Conservation (phyloP, 2,329 filamentous ascomycete genomes). For the Neonectria hederae region DNA sequence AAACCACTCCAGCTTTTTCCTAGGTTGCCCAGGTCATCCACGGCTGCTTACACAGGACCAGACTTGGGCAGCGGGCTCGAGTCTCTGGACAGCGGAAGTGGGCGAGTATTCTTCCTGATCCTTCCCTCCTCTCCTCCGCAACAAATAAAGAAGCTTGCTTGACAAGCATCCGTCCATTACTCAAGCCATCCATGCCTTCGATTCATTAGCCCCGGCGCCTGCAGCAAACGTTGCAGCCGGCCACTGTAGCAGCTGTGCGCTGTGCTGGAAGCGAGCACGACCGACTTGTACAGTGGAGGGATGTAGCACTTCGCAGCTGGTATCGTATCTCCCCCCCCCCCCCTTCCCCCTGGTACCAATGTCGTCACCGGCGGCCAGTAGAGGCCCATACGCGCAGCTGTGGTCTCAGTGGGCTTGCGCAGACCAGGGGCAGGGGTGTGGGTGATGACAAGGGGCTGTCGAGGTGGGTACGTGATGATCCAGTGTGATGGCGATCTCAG, state of each 20-base stretch:
- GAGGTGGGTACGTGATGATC: constrained; percentile 3
- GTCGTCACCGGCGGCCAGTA: constrained; percentile 18
- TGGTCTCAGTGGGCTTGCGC: constrained; percentile 1
- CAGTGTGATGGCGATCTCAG: constrained; percentile 15
- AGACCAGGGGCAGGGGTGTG: constrained; percentile 11
- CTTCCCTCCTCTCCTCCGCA: too few relatives aligned
- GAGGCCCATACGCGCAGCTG: not conserved
- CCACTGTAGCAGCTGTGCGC: not conserved
- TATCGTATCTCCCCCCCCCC: not conserved
- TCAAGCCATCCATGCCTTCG: too few relatives aligned
- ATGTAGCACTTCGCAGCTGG: not conserved
- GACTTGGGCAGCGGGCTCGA: too few relatives aligned
- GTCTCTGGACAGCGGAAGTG: too few relatives aligned
- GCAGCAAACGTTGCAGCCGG: not conserved
- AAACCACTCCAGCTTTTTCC: too few relatives aligned
- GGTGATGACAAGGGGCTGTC: not conserved
- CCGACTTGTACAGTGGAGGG: not conserved
- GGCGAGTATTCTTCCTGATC: too few relatives aligned
- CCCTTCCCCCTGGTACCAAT: constrained; percentile 4
- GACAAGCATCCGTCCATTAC: too few relatives aligned
- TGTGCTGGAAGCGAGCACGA: not conserved
- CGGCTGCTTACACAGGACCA: too few relatives aligned
- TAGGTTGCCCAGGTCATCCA: too few relatives aligned
- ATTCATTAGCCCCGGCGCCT: not conserved
- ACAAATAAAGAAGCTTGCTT: too few relatives aligned